These are phyloP conservation scores for Aspergillus asperescens DNA, from an alignment of 495 filamentous ascomycete genomes.

Conservation along the genomic window DNA sequence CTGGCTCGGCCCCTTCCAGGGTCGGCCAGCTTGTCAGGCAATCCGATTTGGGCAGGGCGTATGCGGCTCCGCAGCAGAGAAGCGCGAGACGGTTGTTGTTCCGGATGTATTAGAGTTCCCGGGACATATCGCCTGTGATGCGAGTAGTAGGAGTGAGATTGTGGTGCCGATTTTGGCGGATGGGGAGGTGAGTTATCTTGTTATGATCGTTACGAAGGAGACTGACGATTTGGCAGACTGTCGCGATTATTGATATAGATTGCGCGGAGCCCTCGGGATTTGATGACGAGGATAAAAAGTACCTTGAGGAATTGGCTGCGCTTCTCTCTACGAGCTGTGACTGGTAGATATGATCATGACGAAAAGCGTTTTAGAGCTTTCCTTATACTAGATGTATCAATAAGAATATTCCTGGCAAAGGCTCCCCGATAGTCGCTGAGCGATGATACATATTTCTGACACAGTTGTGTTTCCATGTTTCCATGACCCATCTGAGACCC, in stretches of 20 bases:
- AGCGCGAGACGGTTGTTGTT: conserved; percentile 62
- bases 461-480: too few relatives aligned
- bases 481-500: too few relatives aligned
- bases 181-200: conserved; percentile 45
- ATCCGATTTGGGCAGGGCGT: conserved; percentile 78
- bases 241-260: conserved; percentile 86
- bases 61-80: conserved; percentile 71
- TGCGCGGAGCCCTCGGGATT: conserved; percentile 68
- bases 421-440: too few relatives aligned
- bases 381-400: neutral
- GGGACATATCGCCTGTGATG: conserved; percentile 90
- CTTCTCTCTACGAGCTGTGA: conserved; percentile 65
- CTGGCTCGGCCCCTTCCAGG: conserved; percentile 83
- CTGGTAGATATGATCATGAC: conserved; percentile 45
- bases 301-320: conserved; percentile 63
- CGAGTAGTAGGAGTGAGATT: conserved; percentile 78
- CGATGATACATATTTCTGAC: too few relatives aligned
- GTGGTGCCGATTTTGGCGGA: conserved; percentile 71
- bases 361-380: too few relatives aligned
- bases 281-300: conserved; percentile 64
- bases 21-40: conserved; percentile 81
- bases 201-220: conserved; percentile 3
- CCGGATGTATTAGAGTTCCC: conserved; percentile 71
- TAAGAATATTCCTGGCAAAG: too few relatives aligned
- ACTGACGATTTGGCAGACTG: conserved; percentile 46